Conservation (phyloP, 2,329 filamentous ascomycete genomes). For the Amesomyces nigricolor region DNA sequence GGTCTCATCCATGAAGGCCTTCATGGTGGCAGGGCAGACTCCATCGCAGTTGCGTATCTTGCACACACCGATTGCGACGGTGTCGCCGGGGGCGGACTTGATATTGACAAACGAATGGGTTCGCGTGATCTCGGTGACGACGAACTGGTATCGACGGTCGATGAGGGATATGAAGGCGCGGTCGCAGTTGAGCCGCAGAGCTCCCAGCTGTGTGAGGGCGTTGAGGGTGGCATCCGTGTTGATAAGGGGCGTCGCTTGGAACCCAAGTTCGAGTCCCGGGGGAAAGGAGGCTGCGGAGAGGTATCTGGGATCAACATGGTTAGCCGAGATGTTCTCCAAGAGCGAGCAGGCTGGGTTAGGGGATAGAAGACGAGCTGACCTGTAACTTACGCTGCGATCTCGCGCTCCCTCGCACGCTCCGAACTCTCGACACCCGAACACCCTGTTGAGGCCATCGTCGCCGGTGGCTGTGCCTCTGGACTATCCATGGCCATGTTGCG, state of each 20-base stretch:
- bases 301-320: slow-evolving; percentile 14
- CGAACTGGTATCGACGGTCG: slow-evolving; percentile 36
- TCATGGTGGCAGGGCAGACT: slow-evolving; percentile 31
- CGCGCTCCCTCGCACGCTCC: slow-evolving; percentile 10
- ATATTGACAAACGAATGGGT: slow-evolving; percentile 30
- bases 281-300: slow-evolving; percentile 24
- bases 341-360: background rate
- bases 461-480: too few relatives aligned
- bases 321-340: background rate
- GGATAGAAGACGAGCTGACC: background rate
- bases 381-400: slow-evolving; percentile 11
- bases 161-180: slow-evolving; percentile 40
- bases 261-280: slow-evolving; percentile 2
- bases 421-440: background rate
- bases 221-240: slow-evolving; percentile 31
- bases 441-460: too few relatives aligned
- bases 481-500: too few relatives aligned
- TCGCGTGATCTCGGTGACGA: slow-evolving; percentile 39
- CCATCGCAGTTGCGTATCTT: slow-evolving; percentile 28
- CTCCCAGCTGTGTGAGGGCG: slow-evolving; percentile 38
- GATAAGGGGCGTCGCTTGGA: slow-evolving; percentile 7
- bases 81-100: slow-evolving; percentile 17
- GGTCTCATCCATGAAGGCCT: slow-evolving; percentile 28
- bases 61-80: slow-evolving; percentile 24
- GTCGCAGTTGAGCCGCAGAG: slow-evolving; percentile 33